Evolutionary conservation across 345 rosid genomes (phyloP).

Genomic region (Combretum micranthum): DNA sequence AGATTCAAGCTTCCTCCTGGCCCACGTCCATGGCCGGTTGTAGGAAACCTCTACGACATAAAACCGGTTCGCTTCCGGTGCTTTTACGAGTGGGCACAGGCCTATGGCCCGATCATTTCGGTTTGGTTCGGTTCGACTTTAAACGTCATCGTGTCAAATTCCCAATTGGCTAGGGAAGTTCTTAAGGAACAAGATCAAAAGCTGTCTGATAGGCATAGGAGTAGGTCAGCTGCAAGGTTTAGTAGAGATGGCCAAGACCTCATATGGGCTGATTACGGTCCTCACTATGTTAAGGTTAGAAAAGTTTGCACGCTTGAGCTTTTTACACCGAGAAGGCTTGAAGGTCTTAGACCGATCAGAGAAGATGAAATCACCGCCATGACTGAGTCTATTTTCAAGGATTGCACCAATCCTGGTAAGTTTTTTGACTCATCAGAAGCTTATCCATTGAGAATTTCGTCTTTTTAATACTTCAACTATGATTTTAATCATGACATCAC

Average conservation of each 20-base stretch:
- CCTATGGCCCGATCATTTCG: conserved; percentile 76
- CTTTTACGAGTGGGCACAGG: conserved; percentile 69
- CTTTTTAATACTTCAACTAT: no score
- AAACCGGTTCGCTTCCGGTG: conserved; percentile 86
- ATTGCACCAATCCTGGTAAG: conserved; percentile 60
- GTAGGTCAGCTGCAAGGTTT: conserved; percentile 63
- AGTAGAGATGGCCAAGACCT: conserved; percentile 82
- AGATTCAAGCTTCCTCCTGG: conserved; percentile 80
- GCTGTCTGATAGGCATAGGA: conserved; percentile 72
- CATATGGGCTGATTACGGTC: conserved; percentile 95
- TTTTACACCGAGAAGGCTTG: conserved; percentile 70
- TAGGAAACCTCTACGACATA: conserved; percentile 83
- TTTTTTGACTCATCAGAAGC: no score
- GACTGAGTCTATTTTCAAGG: conserved; percentile 71
- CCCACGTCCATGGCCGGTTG: conserved; percentile 71
- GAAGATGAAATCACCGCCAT: conserved; percentile 92
- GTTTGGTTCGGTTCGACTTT: conserved; percentile 92
- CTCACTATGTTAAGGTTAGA: conserved; percentile 95
- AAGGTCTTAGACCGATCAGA: conserved; percentile 70
- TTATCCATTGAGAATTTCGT: no score
- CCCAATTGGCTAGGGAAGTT: conserved; percentile 76
- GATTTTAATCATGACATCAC: no score
- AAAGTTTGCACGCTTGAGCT: conserved; percentile 86
- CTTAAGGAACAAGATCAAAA: conserved; percentile 76
- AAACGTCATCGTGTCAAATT: conserved; percentile 64